These are phyloP conservation scores for Manihot esculenta DNA, from an alignment of 441 rosid genomes.

Conservation along the genomic window DNA sequence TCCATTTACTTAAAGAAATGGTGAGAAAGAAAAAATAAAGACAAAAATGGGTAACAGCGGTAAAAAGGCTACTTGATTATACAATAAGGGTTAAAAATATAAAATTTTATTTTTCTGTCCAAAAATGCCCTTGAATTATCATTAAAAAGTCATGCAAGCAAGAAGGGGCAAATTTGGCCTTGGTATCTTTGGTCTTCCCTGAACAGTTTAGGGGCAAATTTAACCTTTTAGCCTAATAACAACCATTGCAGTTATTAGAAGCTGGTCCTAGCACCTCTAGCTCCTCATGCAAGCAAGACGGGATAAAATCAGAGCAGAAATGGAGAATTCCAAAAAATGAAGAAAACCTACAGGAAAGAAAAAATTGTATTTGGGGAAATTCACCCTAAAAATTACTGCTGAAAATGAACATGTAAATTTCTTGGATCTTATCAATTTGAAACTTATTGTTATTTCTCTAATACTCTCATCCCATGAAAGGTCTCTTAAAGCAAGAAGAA, in stretches of 20 bases:
- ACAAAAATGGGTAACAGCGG: neutral
- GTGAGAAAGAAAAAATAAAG: neutral
- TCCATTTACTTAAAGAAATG: neutral
- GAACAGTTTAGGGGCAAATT: no score
- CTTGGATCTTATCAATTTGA: neutral
- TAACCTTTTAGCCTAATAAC: no score
- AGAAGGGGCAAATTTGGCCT: no score
- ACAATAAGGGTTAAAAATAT: no score
- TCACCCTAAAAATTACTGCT: neutral
- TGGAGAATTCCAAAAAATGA: neutral
- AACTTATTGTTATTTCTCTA: neutral
- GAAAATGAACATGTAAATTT: neutral
- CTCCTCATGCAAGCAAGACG: neutral
- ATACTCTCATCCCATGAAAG: neutral
- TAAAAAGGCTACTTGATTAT: no score
- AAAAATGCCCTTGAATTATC: no score
- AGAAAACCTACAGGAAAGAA: neutral
- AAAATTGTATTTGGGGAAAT: neutral
- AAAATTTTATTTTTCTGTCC: no score
- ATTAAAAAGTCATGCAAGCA: no score
- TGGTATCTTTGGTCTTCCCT: no score
- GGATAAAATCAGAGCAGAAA: neutral
- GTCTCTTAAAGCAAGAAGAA: neutral
- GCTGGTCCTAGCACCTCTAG: neutral
- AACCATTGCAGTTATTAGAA: neutral